Evolutionary conservation across 345 rosid species (phyloP), one percentile per base, ranked within the genome.

Genomic region (Rubroshorea leprosula): DNA sequence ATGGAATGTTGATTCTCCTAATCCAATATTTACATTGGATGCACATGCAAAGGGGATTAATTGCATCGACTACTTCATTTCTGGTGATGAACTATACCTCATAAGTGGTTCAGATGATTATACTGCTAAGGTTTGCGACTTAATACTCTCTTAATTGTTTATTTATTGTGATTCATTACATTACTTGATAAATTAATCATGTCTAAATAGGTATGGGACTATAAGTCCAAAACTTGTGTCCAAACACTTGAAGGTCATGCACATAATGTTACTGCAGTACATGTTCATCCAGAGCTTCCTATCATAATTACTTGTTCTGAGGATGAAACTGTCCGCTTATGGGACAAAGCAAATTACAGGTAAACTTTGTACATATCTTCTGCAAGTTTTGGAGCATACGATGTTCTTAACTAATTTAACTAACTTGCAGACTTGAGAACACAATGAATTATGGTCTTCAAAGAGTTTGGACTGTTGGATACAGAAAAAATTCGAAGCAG

Each of bases 51-150:
- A 92, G 74, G 98, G 98, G 57, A 82, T 92, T 11, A 89, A 91
- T 41, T 91, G 89, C 71, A 77, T 86, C 19, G 89, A 91, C 64
- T 84, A 88, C 85, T 86, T 84, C 56, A 75, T 79, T 49, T 82
- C 77, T 47, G 86, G 81, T 62, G 90, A 86, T 74, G 86, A 88
- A 59, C 79, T 79, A 20, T 86, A 74, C 70, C 75, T 91, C 16
- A 79, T 91, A 55, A 82, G 88, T 60, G 96, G 98, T 52, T 89
- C 96, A 54, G 95, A 91, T 70, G 98, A 88, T 78, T 89, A 72
- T 67, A 79, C 93, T 58, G 96, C 90, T 31, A 91, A 88, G 92
- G 98, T 91, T 43, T 65, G 80, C 58, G 21, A 66, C 58, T 15
- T n/a, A 45, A 25, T 57, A 17, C 47, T 49, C 59, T 49, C 55